A percentile compares a stretch with the other conserved stretches of the same genome.
Evolutionary conservation across 495 filamentous ascomycete species (phyloP).

Genomic region (Cercophora samala): DNA sequence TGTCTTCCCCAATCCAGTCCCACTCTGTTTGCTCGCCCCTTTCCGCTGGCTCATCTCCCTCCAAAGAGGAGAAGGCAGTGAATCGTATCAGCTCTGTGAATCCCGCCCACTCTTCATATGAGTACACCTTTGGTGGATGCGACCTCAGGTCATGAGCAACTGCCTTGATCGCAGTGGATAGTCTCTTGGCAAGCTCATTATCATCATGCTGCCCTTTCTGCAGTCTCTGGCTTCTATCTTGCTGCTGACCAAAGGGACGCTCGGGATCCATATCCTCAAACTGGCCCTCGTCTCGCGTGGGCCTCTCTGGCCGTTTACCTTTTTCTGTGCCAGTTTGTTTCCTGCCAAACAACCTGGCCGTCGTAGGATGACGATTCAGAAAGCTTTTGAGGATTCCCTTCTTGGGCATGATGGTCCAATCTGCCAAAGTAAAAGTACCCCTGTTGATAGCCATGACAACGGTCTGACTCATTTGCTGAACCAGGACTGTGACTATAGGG

Average conservation of each 20-base stretch:
- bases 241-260: constrained; percentile 3
- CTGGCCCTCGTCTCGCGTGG: not conserved
- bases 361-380: constrained; percentile 28
- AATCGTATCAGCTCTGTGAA: constrained; percentile 52
- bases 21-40: constrained; percentile 46
- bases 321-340: constrained; percentile 20
- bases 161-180: constrained; percentile 57
- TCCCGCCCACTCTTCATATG: constrained; percentile 69
- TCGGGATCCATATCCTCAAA: constrained; percentile 2
- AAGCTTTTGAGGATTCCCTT: constrained; percentile 35
- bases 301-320: not conserved
- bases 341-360: constrained; percentile 20
- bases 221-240: not conserved
- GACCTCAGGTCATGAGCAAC: constrained; percentile 57
- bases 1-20: constrained; percentile 69
- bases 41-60: constrained; percentile 14
- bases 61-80: constrained; percentile 16
- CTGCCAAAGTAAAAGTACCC: constrained; percentile 60
- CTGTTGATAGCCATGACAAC: constrained; percentile 62
- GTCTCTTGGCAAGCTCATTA: constrained; percentile 57
- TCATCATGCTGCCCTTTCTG: constrained; percentile 32
- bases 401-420: constrained; percentile 63
- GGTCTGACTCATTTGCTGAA: constrained; percentile 67
- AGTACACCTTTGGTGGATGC: constrained; percentile 55
- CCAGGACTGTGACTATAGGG: constrained; percentile 70